Evolutionary conservation across 345 rosid species (phyloP).

Genomic region (Triadica sebifera): DNA sequence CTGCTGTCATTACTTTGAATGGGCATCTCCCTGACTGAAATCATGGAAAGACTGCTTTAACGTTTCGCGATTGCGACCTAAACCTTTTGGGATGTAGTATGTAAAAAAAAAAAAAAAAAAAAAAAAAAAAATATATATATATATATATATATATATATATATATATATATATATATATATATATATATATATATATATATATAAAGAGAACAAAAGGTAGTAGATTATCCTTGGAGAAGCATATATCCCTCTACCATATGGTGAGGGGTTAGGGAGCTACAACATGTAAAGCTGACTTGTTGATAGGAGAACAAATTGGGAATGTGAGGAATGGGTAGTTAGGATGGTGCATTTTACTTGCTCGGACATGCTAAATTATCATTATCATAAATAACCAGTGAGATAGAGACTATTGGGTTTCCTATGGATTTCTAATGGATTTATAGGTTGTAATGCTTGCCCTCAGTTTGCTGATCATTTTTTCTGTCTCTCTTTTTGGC

Average conservation of each 20-base stretch:
- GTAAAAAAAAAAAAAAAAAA: slow-evolving; percentile 1
- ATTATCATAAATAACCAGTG: slow-evolving; percentile 24
- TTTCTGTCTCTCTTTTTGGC: background rate
- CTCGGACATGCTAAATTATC: slow-evolving; percentile 18
- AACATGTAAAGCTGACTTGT: slow-evolving; percentile 38
- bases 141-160: too few relatives aligned
- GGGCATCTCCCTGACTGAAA: slow-evolving; percentile 38
- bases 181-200: too few relatives aligned
- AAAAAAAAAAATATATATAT: background rate
- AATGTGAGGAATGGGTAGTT: slow-evolving; percentile 20
- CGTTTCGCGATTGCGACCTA: slow-evolving; percentile 8
- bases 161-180: too few relatives aligned
- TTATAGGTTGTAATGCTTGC: slow-evolving; percentile 5
- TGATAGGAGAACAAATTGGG: slow-evolving; percentile 28
- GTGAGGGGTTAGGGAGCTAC: slow-evolving; percentile 10
- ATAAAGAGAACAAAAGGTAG: slow-evolving; percentile 8
- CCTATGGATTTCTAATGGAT: slow-evolving; percentile 14
- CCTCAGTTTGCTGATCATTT: slow-evolving; percentile 1
- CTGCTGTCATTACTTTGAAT: slow-evolving; percentile 37
- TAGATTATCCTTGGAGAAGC: slow-evolving; percentile 20
- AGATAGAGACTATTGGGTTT: slow-evolving; percentile 18
- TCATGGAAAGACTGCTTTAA: slow-evolving; percentile 5
- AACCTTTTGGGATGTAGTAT: slow-evolving; percentile 9
- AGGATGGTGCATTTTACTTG: slow-evolving; percentile 21
- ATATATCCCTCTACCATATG: background rate